phyloP scores from a whole-genome alignment of 148 eudicot species.

The Fagopyrum tataricum region DNA sequence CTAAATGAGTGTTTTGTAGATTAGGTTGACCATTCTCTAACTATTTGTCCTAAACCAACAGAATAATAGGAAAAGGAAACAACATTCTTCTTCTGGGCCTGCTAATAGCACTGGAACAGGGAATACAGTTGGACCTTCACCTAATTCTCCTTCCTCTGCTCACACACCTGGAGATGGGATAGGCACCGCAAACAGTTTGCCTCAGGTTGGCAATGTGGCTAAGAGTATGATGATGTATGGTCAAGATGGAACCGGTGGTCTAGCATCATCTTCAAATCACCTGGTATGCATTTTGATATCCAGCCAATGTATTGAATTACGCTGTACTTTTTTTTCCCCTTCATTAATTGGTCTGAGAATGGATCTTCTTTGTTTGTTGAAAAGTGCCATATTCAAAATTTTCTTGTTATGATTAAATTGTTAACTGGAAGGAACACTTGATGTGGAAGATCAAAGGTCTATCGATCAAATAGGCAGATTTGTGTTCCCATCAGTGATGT shows the following conservation, averaged over 20 bases:
- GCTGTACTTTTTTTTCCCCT: neutral
- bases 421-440: neutral
- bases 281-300: slow-evolving; percentile 40
- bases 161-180: slow-evolving; percentile 96
- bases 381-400: neutral
- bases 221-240: slow-evolving; percentile 89
- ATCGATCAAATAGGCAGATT: neutral
- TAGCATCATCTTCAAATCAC: slow-evolving; percentile 95
- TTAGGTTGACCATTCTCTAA: neutral
- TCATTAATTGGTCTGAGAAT: neutral
- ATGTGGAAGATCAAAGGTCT: neutral
- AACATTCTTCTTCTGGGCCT: slow-evolving; percentile 94
- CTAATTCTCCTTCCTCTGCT: slow-evolving; percentile 90
- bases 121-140: slow-evolving; percentile 91
- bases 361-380: neutral
- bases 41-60: slow-evolving; percentile 22
- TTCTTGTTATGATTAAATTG: neutral
- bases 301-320: neutral
- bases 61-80: slow-evolving; percentile 87
- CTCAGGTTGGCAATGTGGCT: slow-evolving; percentile 68
- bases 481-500: neutral
- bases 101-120: slow-evolving; percentile 99
- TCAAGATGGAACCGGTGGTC: slow-evolving; percentile 70
- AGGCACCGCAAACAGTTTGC: slow-evolving; percentile 57
- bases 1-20: neutral